Base-by-base conservation (phyloP, 495 filamentous ascomycete species). In the Neurospora sp. region DNA sequence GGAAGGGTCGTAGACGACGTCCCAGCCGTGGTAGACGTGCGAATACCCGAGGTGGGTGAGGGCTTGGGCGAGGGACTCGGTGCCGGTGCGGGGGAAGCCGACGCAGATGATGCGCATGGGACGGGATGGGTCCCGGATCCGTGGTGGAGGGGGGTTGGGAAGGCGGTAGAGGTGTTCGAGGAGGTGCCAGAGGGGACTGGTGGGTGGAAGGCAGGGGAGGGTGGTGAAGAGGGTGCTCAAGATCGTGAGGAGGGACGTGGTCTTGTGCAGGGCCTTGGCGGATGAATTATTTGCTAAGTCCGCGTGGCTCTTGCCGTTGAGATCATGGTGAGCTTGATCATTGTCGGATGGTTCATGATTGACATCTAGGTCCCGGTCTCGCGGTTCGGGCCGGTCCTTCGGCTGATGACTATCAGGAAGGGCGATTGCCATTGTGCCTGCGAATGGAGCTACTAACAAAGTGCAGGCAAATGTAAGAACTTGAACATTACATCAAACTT, bases 1-100 rank as follows among this genome's bases (percentile, higher is more conserved):
- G n/a, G n/a, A 48, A 20, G 44, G 44, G 79, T 90, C 88, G 71
- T 90, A 84, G 71, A 86, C 85, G 71, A 87, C 85, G 71, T 87
- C 88, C 86, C 89, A 90, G 83, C 90, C 90, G 82, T 92, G 89
- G 84, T 90, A 90, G 75, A 84, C 88, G 79, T 89, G 85, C 72
- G 84, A 77, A 80, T 89, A 90, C 37, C 89, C 89, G 23, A 92
- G 84, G 42, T 85, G 81, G 72, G 88, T 82, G 12, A 92, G 82
- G 16, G 89, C 90, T 70, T 85, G 86, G 70, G 87, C 86, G 23
- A 91, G 84, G 38, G 89, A 91, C 38, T 89, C 88, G 78, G 90
- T 91, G 78, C 89, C 89, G 1, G 87, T 89, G 74, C 88, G 82
- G 72, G 88, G 85, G 41, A 91, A 84, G 69, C 90, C 89, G 6